Conservation (phyloP, 108 stramenopile species). For the Discostella stelligeroides region DNA sequence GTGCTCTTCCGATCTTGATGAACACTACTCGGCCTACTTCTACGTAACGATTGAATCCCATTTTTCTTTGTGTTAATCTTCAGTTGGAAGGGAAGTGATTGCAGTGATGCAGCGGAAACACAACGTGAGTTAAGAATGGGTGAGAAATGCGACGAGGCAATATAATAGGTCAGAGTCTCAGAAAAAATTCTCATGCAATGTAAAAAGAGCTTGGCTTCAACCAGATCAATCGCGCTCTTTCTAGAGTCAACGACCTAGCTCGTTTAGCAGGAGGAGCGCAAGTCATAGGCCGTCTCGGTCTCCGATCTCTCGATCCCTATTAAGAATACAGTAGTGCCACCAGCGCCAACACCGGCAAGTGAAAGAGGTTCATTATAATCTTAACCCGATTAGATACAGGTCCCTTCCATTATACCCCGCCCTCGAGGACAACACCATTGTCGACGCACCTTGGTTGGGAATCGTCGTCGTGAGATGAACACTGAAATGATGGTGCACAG, state of each 20-base stretch:
- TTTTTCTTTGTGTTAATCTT: slow-evolving; percentile 38
- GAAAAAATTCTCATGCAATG: too few relatives aligned
- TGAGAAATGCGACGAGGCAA: not conserved
- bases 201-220: too few relatives aligned
- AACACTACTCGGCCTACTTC: slow-evolving; percentile 99
- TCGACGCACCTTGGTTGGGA: slow-evolving; percentile 1
- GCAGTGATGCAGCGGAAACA: not conserved
- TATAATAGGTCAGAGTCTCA: too few relatives aligned
- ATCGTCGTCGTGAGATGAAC: not conserved
- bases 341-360: too few relatives aligned
- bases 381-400: too few relatives aligned
- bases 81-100: not conserved
- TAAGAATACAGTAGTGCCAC: too few relatives aligned
- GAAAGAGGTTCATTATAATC: too few relatives aligned
- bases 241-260: not conserved
- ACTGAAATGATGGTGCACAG: not conserved
- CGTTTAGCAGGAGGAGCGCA: not conserved
- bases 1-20: slow-evolving; percentile 89
- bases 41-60: slow-evolving; percentile 96
- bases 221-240: too few relatives aligned
- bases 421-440: not conserved
- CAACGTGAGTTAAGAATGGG: slow-evolving; percentile 1
- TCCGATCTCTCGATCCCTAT: too few relatives aligned
- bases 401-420: too few relatives aligned
- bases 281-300: too few relatives aligned